phyloP scores from a whole-genome alignment of 495 filamentous ascomycete genomes.

The Clohesyomyces aquaticus region DNA sequence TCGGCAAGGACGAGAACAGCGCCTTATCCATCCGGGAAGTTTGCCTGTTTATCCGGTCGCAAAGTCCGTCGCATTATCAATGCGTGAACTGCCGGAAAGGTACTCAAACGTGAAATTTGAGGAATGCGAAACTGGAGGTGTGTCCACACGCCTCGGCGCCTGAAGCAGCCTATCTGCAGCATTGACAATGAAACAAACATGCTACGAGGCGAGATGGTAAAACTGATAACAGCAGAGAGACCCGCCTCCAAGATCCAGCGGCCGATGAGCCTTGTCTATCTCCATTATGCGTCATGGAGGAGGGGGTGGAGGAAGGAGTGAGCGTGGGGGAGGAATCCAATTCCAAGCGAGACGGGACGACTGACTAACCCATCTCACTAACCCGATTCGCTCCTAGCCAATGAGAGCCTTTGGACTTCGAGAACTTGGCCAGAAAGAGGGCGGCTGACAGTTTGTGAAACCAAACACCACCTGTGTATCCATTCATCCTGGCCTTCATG shows the following conservation, averaged over 20 bases:
- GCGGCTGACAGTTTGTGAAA: too few relatives aligned
- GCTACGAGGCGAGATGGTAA: not conserved
- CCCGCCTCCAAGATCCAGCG: too few relatives aligned
- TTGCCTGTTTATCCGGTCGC: conserved; percentile 25
- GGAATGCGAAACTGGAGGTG: conserved; percentile 28
- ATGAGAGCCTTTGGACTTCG: too few relatives aligned
- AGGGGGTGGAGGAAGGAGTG: not conserved
- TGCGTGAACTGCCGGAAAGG: conserved; percentile 4
- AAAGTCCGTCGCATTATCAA: conserved; percentile 30
- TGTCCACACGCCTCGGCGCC: conserved; percentile 24
- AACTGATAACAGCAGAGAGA: conserved; percentile 3
- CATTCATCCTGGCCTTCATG: too few relatives aligned
- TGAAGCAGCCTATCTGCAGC: conserved; percentile 15
- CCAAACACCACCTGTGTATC: too few relatives aligned
- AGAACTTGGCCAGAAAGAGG: too few relatives aligned
- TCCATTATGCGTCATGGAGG: not conserved
- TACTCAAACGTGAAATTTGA: conserved; percentile 14
- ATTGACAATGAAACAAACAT: conserved; percentile 7
- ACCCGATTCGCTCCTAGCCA: too few relatives aligned
- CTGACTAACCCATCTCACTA: too few relatives aligned
- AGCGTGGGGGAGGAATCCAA: not conserved
- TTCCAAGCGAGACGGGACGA: too few relatives aligned
- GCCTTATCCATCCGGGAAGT: not conserved
- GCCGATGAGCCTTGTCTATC: not conserved
- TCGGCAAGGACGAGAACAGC: conserved; percentile 4